Evolutionary conservation across 805 yeast species (phyloP).

Genomic region (Starmerella davenportii): DNA sequence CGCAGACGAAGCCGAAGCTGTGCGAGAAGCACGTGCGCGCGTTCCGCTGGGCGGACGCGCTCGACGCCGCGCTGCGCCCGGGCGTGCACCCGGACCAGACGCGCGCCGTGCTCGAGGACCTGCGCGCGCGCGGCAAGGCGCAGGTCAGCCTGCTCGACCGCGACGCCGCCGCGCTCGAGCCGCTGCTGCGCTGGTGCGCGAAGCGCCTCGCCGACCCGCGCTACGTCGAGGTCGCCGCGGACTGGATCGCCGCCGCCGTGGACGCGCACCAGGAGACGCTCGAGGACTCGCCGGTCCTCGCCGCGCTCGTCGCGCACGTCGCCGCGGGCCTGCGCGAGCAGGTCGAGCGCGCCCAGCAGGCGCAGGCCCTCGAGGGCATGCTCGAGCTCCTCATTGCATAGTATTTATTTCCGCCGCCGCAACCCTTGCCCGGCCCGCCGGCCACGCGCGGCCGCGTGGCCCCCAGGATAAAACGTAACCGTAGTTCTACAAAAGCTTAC

Average conservation of each 20-base stretch:
- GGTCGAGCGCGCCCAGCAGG: conserved; percentile 64
- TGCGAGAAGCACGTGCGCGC: conserved; percentile 73
- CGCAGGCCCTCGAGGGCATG: conserved; percentile 86
- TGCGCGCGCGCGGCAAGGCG: conserved; percentile 76
- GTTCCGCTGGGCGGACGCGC: conserved; percentile 84
- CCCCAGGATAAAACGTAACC: too few relatives aligned
- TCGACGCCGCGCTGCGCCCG: conserved; percentile 65
- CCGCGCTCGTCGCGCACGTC: conserved; percentile 47
- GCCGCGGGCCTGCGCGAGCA: conserved; percentile 42
- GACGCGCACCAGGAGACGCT: conserved; percentile 63
- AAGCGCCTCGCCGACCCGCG: conserved; percentile 65
- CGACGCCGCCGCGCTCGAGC: conserved; percentile 74
- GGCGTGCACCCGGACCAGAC: conserved; percentile 71
- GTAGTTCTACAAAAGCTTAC: too few relatives aligned
- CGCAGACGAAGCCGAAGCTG: conserved; percentile 27
- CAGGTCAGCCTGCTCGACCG: conserved; percentile 62
- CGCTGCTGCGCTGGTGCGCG: conserved; percentile 67
- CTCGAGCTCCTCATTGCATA: conserved; percentile 52
- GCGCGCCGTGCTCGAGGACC: conserved; percentile 65
- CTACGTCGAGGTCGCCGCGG: conserved; percentile 43
- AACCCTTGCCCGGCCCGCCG: too few relatives aligned
- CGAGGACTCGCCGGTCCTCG: conserved; percentile 59
- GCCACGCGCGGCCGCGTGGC: too few relatives aligned
- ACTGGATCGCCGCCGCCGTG: conserved; percentile 46
- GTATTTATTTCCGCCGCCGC: too few relatives aligned